Conservation (phyloP, 176 grass and related monocot genomes). For the Ensete ventricosum region DNA sequence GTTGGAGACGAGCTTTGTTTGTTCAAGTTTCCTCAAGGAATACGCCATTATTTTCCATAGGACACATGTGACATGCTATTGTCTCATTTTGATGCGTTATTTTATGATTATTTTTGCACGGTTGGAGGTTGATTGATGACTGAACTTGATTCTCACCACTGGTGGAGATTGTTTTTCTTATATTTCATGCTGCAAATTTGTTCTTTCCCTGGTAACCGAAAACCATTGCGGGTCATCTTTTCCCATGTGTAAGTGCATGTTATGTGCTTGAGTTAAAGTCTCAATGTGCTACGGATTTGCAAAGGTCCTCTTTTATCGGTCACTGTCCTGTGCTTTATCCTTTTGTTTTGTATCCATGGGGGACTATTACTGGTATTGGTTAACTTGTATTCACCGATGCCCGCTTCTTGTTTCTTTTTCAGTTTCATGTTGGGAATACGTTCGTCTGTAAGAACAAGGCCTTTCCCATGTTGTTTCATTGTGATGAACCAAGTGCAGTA, state of each 20-base stretch:
- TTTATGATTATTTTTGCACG: not conserved
- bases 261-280: too few relatives aligned
- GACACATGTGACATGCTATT: not conserved
- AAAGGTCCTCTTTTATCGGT: too few relatives aligned
- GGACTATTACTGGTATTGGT: too few relatives aligned
- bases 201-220: not conserved
- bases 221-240: not conserved
- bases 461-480: too few relatives aligned
- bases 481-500: too few relatives aligned
- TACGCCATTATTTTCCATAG: not conserved
- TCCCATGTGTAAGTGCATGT: not conserved
- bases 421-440: not conserved
- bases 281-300: too few relatives aligned
- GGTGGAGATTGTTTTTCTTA: not conserved
- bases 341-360: too few relatives aligned
- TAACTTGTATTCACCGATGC: too few relatives aligned
- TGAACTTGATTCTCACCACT: not conserved
- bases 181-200: not conserved
- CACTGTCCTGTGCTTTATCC: too few relatives aligned
- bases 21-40: too few relatives aligned
- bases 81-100: not conserved
- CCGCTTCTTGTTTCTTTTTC: not conserved
- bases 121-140: not conserved
- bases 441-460: too few relatives aligned
- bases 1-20: too few relatives aligned